Evolutionary conservation across 345 rosid species (phyloP).

Genomic region (Euphorbia tirucalli): DNA sequence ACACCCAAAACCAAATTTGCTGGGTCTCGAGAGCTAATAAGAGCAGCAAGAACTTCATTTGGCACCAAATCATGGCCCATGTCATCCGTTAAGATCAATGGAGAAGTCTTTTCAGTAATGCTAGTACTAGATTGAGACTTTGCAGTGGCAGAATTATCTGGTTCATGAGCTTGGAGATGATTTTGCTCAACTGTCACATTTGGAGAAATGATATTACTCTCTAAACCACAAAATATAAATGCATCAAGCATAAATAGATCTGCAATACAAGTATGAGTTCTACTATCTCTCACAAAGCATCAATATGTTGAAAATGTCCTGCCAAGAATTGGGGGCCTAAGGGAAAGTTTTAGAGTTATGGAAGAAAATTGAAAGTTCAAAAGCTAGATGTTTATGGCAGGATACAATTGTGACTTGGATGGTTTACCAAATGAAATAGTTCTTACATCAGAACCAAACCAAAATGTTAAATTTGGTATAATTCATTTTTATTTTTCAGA

Average conservation of each 20-base stretch:
- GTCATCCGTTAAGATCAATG: constrained; percentile 17
- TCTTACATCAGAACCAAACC: too few relatives aligned
- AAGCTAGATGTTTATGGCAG: too few relatives aligned
- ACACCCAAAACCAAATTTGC: constrained; percentile 36
- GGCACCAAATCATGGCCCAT: constrained; percentile 12
- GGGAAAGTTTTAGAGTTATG: too few relatives aligned
- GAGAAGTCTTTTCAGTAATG: constrained; percentile 16
- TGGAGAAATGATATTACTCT: too few relatives aligned
- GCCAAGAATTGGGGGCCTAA: too few relatives aligned
- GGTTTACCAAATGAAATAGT: too few relatives aligned
- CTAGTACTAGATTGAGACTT: neutral
- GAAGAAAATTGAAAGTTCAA: too few relatives aligned
- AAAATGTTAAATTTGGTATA: too few relatives aligned
- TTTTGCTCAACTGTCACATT: constrained; percentile 7
- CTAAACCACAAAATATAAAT: too few relatives aligned
- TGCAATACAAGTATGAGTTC: neutral
- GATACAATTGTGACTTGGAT: too few relatives aligned
- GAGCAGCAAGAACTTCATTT: constrained; percentile 21
- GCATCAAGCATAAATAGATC: too few relatives aligned
- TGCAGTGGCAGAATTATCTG: neutral
- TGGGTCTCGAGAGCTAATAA: constrained; percentile 31
- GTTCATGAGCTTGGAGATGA: neutral
- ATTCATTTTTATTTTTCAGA: too few relatives aligned
- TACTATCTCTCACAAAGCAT: neutral
- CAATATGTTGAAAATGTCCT: neutral